phyloP scores from a whole-genome alignment of 768 basidiomycete species.

The Rhizopogon vulgaris region DNA sequence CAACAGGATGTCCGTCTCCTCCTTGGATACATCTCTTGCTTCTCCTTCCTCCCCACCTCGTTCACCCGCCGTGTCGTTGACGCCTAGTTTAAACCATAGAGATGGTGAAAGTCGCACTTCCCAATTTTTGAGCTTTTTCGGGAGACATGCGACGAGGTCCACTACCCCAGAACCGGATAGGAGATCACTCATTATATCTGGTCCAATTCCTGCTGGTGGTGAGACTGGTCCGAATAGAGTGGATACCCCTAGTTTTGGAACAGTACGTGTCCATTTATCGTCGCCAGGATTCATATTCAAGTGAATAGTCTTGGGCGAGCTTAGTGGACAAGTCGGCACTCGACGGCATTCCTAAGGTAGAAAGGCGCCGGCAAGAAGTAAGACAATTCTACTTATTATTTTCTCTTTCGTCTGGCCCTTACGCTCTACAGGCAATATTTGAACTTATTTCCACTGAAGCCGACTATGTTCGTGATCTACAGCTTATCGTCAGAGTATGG shows the following conservation, averaged over 20 bases:
- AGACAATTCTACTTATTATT: conserved; percentile 2
- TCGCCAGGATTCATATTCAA: background rate
- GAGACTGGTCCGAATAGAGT: conserved; percentile 14
- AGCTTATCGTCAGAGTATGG: conserved; percentile 83
- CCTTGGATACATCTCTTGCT: conserved; percentile 39
- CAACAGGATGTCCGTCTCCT: conserved; percentile 61
- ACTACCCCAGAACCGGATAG: conserved; percentile 47
- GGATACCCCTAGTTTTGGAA: background rate
- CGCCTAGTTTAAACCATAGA: conserved; percentile 24
- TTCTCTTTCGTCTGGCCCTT: background rate
- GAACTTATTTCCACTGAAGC: conserved; percentile 90
- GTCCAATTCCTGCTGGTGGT: conserved; percentile 60
- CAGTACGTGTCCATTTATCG: background rate
- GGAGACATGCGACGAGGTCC: conserved; percentile 31
- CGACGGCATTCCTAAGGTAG: conserved; percentile 69
- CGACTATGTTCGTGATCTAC: conserved; percentile 86
- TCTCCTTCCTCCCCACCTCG: conserved; percentile 35
- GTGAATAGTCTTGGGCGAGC: conserved; percentile 81
- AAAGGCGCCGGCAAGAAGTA: conserved; percentile 87
- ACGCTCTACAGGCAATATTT: conserved; percentile 68
- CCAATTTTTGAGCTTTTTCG: conserved; percentile 56
- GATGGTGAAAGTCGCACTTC: conserved; percentile 35
- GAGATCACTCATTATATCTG: conserved; percentile 57
- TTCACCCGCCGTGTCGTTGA: conserved; percentile 27
- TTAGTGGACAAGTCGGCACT: conserved; percentile 80